These are phyloP conservation scores for Penicillium egyptiacum DNA, from an alignment of 495 filamentous ascomycete genomes.

Conservation along the genomic window DNA sequence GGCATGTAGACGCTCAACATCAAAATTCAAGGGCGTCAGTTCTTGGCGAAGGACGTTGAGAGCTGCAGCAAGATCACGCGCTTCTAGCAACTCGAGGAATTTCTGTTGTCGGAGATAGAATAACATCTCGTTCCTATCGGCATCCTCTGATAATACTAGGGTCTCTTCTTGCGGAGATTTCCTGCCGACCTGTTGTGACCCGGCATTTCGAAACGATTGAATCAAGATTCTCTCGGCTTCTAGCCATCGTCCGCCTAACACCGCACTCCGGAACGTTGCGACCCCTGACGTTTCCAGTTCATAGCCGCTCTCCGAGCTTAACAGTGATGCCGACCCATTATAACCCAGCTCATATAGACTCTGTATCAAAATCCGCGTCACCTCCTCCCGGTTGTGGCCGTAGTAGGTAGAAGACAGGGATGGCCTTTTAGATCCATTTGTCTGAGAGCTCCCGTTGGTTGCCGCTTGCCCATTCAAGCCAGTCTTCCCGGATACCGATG, in stretches of 20 bases:
- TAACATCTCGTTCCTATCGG: constrained; percentile 61
- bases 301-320: constrained; percentile 82
- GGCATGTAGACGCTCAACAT: constrained; percentile 71
- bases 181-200: constrained; percentile 17
- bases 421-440: constrained; percentile 49
- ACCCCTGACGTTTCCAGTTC: constrained; percentile 84
- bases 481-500: constrained; percentile 42
- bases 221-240: constrained; percentile 82
- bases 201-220: constrained; percentile 43
- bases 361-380: constrained; percentile 91
- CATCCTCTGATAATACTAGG: constrained; percentile 55
- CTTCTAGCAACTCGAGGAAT: constrained; percentile 87
- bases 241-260: constrained; percentile 79
- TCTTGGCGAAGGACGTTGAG: constrained; percentile 81
- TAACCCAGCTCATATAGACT: constrained; percentile 87
- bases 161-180: constrained; percentile 31
- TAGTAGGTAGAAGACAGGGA: constrained; percentile 53
- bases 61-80: constrained; percentile 67
- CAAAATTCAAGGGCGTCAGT: constrained; percentile 82
- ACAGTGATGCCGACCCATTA: constrained; percentile 64
- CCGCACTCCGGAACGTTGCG: constrained; percentile 76
- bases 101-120: constrained; percentile 92
- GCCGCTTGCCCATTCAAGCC: constrained; percentile 52
- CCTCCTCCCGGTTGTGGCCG: constrained; percentile 90
- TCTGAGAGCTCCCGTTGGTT: constrained; percentile 44